Percentiles rank a stretch among this genome's conserved stretches.
These are phyloP conservation scores for Starmerella stigmatis DNA, from an alignment of 805 yeast species.

Conservation along the genomic window DNA sequence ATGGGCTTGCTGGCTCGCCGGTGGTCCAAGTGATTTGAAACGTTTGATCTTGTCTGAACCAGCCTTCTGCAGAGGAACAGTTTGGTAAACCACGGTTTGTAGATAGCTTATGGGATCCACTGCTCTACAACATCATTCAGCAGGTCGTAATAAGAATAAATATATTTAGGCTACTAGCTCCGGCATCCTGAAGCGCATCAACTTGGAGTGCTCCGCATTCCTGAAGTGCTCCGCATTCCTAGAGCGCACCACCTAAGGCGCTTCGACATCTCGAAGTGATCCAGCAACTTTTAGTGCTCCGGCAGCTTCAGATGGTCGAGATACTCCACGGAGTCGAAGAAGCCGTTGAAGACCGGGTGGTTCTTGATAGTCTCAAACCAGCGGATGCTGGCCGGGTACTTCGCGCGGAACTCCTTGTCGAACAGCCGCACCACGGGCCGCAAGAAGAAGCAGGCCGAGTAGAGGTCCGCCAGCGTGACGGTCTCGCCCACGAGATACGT, in stretches of 20 bases:
- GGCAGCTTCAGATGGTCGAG: conserved; percentile 33
- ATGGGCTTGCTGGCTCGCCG: conserved; percentile 17
- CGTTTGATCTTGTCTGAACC: conserved; percentile 23
- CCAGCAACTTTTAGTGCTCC: conserved; percentile 1
- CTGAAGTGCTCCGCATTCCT: too few species aligned
- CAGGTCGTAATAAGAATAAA: too few species aligned
- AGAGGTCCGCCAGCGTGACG: conserved; percentile 55
- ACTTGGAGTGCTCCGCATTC: too few species aligned
- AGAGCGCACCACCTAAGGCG: too few species aligned
- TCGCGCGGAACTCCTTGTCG: conserved; percentile 55
- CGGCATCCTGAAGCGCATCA: too few species aligned
- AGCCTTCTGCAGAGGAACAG: too few species aligned
- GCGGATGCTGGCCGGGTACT: conserved; percentile 53
- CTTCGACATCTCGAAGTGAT: too few species aligned
- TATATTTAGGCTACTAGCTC: too few species aligned
- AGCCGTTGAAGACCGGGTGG: conserved; percentile 40
- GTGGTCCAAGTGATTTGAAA: conserved; percentile 25
- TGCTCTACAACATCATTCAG: too few species aligned
- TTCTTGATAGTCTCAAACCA: conserved; percentile 53
- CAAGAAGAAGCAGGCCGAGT: conserved; percentile 39
- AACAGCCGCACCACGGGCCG: conserved; percentile 51
- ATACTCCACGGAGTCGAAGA: conserved; percentile 47
- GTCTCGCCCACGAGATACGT: conserved; percentile 65
- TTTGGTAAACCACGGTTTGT: too few species aligned
- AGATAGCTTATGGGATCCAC: too few species aligned